Percentiles rank a stretch among this genome's conserved stretches.
Evolutionary conservation across 768 basidiomycete genomes (phyloP).

Genomic region (Mycena haematopus): DNA sequence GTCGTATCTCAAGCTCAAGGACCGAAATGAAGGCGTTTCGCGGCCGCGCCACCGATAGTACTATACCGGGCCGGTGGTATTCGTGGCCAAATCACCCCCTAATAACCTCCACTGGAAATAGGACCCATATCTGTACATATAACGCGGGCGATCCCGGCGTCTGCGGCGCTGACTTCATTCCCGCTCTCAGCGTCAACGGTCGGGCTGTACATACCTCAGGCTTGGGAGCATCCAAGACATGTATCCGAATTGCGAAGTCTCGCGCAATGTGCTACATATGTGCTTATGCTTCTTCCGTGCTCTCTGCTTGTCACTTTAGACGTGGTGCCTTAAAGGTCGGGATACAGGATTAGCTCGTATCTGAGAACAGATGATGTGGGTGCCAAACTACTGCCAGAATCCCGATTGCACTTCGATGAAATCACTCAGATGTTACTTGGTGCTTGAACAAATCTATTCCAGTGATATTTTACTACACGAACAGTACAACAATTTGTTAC

Average conservation of each 20-base stretch:
- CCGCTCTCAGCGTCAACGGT: constrained; percentile 18
- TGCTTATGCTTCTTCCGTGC: not conserved
- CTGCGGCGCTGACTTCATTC: constrained; percentile 25
- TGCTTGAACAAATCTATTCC: constrained; percentile 13
- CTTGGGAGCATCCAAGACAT: constrained; percentile 8
- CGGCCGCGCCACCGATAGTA: not conserved
- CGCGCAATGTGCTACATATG: not conserved
- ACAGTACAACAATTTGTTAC: constrained; percentile 20
- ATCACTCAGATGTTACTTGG: not conserved
- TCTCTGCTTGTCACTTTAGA: too few species aligned
- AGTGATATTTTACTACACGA: constrained; percentile 11
- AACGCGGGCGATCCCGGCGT: not conserved
- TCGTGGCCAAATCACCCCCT: not conserved
- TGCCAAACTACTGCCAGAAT: too few species aligned
- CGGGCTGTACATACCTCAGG: not conserved
- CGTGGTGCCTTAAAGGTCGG: too few species aligned
- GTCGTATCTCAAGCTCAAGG: too few species aligned
- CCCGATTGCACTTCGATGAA: not conserved
- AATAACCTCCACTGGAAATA: not conserved
- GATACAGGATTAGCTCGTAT: too few species aligned
- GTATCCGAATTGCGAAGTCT: constrained; percentile 8
- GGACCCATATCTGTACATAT: not conserved
- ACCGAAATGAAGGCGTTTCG: too few species aligned
- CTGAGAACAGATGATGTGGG: too few species aligned
- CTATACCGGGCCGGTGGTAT: not conserved